Base-by-base conservation (phyloP, 768 basidiomycete genomes). In the Phaeotremella skinneri region DNA sequence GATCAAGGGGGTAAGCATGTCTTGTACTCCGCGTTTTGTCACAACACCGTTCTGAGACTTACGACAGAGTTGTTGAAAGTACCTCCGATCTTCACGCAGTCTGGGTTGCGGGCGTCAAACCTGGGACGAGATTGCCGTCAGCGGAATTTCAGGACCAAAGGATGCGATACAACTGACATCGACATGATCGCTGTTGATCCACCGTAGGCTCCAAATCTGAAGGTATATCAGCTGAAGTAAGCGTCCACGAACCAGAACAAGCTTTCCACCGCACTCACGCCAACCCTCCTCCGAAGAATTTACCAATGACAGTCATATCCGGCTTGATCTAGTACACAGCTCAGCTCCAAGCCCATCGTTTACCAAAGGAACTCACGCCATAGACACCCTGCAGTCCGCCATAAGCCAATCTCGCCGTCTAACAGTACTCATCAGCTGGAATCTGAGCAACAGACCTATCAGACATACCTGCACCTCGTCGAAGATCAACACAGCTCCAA, bases 21-120 rank as follows among this genome's bases (percentile, higher is more conserved):
- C n/a, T n/a, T n/a, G n/a, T n/a, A n/a, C n/a, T n/a, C n/a, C n/a
- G n/a, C n/a, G n/a, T n/a, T n/a, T n/a, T n/a, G n/a, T n/a, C n/a
- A n/a, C n/a, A n/a, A n/a, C n/a, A n/a, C n/a, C n/a, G n/a, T n/a
- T n/a, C n/a, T n/a, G n/a, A 23, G 9, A 45, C 43, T 45, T 20
- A 45, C 21, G 25, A 55, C 45, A 7, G 54, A 59, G 37, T 66
- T 66, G 49, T 66, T 66, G 58, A 62, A 66, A n/a, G 64, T 66
- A 3, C 64, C 61, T 23, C 64, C 64, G 23, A 58, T 50, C 17
- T 51, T 48, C 9, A 66, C 48, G 30, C 50, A 54, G 25, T 34
- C n/a, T 4, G 64, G 61, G 3, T 39, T 31, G 13, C 64, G 20
- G 13, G 64, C 43, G 48, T 66, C 64, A 50, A 62, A 60, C 39